Evolutionary conservation across 352 stramenopile genomes (phyloP), one percentile per base, ranked within the genome.

Genomic region (Globisporangium emineosum): DNA sequence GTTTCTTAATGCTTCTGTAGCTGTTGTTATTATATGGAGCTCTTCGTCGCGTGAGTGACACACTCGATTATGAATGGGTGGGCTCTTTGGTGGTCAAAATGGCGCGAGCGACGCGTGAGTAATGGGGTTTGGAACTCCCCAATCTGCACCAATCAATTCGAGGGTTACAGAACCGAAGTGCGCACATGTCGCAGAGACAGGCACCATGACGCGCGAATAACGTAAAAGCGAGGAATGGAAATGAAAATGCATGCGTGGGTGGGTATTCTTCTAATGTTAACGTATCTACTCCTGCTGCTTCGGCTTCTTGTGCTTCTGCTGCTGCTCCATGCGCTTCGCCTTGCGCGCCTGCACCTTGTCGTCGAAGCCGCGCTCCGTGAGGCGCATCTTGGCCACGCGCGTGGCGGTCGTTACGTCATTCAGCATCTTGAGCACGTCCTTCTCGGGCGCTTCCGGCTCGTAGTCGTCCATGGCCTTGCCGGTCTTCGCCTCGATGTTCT

Each of bases 361-460:
- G 50, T 96, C 86, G 62, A 97, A 97, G 35, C 90, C 91, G 50
- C 89, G 77, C 62, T 97, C 89, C 6, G 88, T 79, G 19, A 98
- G 75, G n/a, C 80, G 79, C 79, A 98, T 97, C 68, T 97, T 98
- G 35, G 96, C 93, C 33, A 98, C 82, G 60, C 94, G 85, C 51
- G 90, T 89, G 21, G 96, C 95, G 42, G 98, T 99, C 9, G 93
- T 93, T 19, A 99, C 96, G 52, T 97, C 89, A 66, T 98, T 98
- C 25, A 99, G 78, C 64, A 99, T 71, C 69, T 93, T 91, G 30
- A 99, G 81, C 54, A 98, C 97, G 50, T 98, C 84, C 43, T 98
- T 89, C 73, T 99, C 96, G 12, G 77, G 72, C 2, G 79, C 80
- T 35, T 86, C 65, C 0, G 66, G 23, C 43, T 91, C 74, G 68